Evolutionary conservation across 306 rosid genomes (phyloP).

Genomic region (Fagus sylvatica): DNA sequence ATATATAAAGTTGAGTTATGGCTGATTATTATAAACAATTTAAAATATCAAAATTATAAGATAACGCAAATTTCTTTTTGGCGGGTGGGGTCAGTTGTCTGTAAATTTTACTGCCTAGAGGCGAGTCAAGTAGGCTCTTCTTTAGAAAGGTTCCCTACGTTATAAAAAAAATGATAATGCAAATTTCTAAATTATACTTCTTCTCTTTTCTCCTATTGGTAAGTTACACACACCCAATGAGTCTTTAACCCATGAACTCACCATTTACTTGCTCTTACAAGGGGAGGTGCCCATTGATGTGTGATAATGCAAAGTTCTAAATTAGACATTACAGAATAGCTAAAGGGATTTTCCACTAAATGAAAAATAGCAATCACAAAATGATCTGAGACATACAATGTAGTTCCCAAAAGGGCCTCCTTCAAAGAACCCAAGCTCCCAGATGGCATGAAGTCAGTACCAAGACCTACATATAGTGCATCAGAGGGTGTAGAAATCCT

Average conservation of each 20-base stretch:
- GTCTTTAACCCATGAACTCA: no score
- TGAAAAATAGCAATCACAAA: slow-evolving; percentile 13
- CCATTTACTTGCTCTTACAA: no score
- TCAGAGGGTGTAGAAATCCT: slow-evolving; percentile 82
- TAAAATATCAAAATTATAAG: not conserved
- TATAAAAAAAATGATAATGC: no score
- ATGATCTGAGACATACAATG: slow-evolving; percentile 59
- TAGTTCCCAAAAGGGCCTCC: slow-evolving; percentile 77
- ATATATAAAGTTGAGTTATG: not conserved
- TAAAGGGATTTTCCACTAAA: not conserved
- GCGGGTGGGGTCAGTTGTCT: no score
- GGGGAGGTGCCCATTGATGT: no score
- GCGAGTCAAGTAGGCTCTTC: no score
- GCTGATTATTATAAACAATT: not conserved
- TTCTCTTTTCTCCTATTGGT: no score
- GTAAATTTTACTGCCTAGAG: no score
- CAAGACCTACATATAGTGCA: slow-evolving; percentile 85
- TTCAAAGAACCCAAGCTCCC: slow-evolving; percentile 75
- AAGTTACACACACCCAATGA: no score
- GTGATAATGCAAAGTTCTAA: not conserved
- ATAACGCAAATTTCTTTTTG: no score
- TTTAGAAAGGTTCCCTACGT: no score
- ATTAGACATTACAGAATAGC: not conserved
- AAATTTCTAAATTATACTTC: no score
- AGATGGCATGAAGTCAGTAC: slow-evolving; percentile 92